Conservation (phyloP, 495 filamentous ascomycete genomes). For the Sabuloglossum arenarium region DNA sequence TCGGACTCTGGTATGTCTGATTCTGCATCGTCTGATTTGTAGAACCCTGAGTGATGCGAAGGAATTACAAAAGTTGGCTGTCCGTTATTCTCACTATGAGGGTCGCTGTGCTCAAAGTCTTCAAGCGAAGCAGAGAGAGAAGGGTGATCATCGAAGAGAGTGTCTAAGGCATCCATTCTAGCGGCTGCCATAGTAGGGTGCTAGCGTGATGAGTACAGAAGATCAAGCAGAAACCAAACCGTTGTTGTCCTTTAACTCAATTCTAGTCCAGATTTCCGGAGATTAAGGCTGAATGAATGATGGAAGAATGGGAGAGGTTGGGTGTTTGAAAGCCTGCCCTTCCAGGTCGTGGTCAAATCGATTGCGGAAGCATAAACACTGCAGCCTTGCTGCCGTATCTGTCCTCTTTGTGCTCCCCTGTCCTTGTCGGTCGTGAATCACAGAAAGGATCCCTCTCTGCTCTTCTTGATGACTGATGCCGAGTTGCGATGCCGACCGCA, state of each 20-base stretch:
- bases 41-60: constrained; percentile 59
- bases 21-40: constrained; percentile 27
- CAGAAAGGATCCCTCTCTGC: not conserved
- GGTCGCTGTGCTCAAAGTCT: constrained; percentile 45
- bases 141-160: constrained; percentile 41
- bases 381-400: not conserved
- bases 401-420: not conserved
- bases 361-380: not conserved
- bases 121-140: constrained; percentile 52
- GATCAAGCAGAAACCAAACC: not conserved
- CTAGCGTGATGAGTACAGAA: not conserved
- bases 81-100: constrained; percentile 22
- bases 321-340: not conserved
- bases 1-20: constrained; percentile 17
- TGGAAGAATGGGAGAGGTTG: not conserved
- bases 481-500: not conserved
- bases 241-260: not conserved
- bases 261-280: not conserved
- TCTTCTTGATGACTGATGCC: not conserved
- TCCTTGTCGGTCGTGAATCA: not conserved
- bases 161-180: constrained; percentile 1
- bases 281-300: not conserved
- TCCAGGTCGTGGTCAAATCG: not conserved
- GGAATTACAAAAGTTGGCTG: constrained; percentile 39
- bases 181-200: not conserved